Base-by-base conservation (phyloP, 2,329 filamentous ascomycete genomes). In the Xylaria sp. region DNA sequence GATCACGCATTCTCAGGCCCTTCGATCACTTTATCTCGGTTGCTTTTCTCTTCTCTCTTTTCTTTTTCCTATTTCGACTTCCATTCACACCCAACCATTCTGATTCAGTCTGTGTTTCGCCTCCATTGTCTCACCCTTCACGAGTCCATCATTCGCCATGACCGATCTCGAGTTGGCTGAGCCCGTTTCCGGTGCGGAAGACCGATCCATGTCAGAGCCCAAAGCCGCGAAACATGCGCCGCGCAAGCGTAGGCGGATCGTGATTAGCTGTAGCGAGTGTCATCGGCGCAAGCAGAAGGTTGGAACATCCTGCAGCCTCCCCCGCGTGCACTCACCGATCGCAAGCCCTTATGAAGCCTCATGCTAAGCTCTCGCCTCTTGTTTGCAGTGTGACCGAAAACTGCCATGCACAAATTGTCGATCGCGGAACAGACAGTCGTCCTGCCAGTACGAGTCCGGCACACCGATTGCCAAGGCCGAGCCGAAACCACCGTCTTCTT, bases 251-350 rank as follows among this genome's bases (percentile, higher is more conserved):
- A 79, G 82, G 67, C 78, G 84, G 46, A 76, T 83, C 48, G 82
- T 86, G 50, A 83, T 87, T 59, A 86, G 83, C 6, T 87, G 84
- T 66, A 83, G 80, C 9, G 84, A 87, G 68, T 87, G 84, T 65
- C 84, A 87, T 71, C 76, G 84, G 62, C 78, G 84, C 61, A 87
- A 87, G 68, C 83, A 85, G 68, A 84, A 84, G 77, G 81, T 81
- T 50, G 42, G 68, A 18, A 57, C 39, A 50, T 47, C 58, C 49
- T 18, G 57, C 58, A 49, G 19, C 57, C 42, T 23, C 8, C 16
- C 18, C 55, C 51, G 37, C 30, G 13, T 44, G 47, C 55, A 37
- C 53, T 37, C 42, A 37, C 49, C 49, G n/a, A 59, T 59, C 51
- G 39, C 61, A 42, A 39, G 48, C 53, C 59, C 23, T 47, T 57